phyloP scores from a whole-genome alignment of 23 red algal species.

The Chondrus crispus region DNA sequence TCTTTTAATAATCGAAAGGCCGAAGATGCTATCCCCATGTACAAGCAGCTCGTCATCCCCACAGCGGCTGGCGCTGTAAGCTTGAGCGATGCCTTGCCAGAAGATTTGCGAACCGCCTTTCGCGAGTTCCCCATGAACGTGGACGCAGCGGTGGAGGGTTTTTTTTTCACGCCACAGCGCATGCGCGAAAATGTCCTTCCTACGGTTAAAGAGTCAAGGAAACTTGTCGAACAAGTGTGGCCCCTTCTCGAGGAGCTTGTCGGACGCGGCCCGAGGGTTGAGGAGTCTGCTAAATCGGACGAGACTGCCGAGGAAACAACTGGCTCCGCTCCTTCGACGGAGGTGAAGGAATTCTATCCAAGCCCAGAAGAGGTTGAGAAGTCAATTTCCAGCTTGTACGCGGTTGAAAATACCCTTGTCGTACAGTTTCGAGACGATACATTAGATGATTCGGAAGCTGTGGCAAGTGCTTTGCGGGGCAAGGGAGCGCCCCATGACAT shows the following conservation, averaged over 20 bases:
- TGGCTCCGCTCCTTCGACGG: background rate
- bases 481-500: background rate
- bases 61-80: background rate
- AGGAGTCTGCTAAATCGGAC: background rate
- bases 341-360: constrained; percentile 34
- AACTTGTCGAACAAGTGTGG: constrained; percentile 8
- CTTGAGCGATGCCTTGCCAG: background rate
- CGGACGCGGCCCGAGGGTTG: background rate
- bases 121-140: background rate
- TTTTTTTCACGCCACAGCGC: constrained; percentile 6
- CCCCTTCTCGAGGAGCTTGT: constrained; percentile 28
- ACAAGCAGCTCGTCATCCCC: background rate
- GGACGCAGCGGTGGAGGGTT: background rate
- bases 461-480: background rate
- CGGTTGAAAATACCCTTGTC: constrained; percentile 24
- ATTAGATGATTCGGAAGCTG: constrained; percentile 30
- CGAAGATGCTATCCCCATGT: constrained; percentile 65
- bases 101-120: background rate
- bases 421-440: constrained; percentile 29
- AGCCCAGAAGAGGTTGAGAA: background rate
- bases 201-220: background rate
- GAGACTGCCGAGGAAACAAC: background rate
- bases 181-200: constrained; percentile 13
- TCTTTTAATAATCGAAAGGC: constrained; percentile 44
- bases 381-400: constrained; percentile 21